Evolutionary conservation across 495 filamentous ascomycete genomes (phyloP), one percentile per base, ranked within the genome.

Genomic region (Penicillium canescens): DNA sequence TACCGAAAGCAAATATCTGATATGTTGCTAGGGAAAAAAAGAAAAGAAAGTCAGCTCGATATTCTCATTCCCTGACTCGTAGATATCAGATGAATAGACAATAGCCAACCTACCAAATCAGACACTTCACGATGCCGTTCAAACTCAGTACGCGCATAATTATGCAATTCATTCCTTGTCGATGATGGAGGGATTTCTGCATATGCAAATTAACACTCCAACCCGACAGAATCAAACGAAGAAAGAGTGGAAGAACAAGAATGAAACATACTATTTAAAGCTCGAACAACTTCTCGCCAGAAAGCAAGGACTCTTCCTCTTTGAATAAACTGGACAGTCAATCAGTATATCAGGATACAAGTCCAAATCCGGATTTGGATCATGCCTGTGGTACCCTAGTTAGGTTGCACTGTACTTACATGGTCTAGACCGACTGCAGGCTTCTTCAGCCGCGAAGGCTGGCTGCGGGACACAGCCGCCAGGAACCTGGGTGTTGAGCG

Each of bases 111-210:
- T 74, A 89, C 86, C 57, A 89, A 57, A 65, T 95, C 90, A 3
- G 82, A 85, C 20, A 93, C 86, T 31, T 75, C 56, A 18, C 79
- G 81, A 68, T 91, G 83, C 23, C 87, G 79, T 67, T 90, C 85
- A 63, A 94, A 92, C 58, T 94, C 90, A 40, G 77, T 72, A 11
- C 90, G 81, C 26, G 87, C 91, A 75, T 89, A 93, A 24, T 72
- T 70, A 33, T 78, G 78, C 54, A 91, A 83, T 59, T 95, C 91
- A 42, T 74, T 68, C 20, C 83, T 79, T 10, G 86, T 80, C 5
- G 73, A 54, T 4, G 75, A 76, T 3, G 63, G 65, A 0, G 78
- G 77, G 13, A 80, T 67, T 48, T 66, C 74, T 77, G 37, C 1
- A 31, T 9, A 31, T 37, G 10, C 14, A 18, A 33, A 39, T 57